Base-by-base conservation (phyloP, 148 eudicot species). In the Silene uniflora region DNA sequence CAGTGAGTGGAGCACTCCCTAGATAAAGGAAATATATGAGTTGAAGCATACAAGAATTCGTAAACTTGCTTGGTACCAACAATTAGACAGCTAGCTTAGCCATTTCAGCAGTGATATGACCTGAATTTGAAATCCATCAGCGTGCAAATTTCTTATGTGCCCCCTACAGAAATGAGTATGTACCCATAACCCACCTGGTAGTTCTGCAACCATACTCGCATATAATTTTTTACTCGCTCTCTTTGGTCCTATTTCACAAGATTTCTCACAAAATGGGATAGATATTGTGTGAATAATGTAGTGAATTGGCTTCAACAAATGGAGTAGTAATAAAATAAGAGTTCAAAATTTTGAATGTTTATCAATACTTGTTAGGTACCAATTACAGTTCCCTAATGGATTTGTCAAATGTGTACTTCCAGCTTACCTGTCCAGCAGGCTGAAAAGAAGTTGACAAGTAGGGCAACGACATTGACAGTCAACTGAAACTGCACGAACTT, bases 401-500 rank as follows among this genome's bases (percentile, higher is more conserved):
- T 14, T 7, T 3, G 16, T 61, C 18, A 18, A 58, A 46, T 21
- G 62, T 21, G 44, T 14, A 49, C 3, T 77, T 81, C 67, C 47
- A 18, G 69, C 77, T 84, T 74, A 95, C 98, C 98, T 7, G 97
- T 95, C 75, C 83, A 76, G 81, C 98, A 95, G 81, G 98, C 98
- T 17, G 98, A 95, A 79, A 86, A 74, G 86, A 94, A 95, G 89
- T 95, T 92, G 24, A 95, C 98, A 62, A 91, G 76, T 67, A 95
- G 79, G 39, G 97, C 98, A 74, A 95, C 98, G 61, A 95, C 87
- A 81, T 95, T 95, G 49, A 95, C 98, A 23, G 98, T 95, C 80
- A 95, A 81, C 82, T 95, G 98, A 78, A 95, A 95, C 83, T 95
- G 97, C 73, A 95, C 98, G 69, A 95, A 95, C 79, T 95, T 95